A percentile compares a stretch with the other conserved stretches of the same genome.
phyloP scores from a whole-genome alignment of 176 grass and related monocot genomes.

The Rhynchospora breviuscula region DNA sequence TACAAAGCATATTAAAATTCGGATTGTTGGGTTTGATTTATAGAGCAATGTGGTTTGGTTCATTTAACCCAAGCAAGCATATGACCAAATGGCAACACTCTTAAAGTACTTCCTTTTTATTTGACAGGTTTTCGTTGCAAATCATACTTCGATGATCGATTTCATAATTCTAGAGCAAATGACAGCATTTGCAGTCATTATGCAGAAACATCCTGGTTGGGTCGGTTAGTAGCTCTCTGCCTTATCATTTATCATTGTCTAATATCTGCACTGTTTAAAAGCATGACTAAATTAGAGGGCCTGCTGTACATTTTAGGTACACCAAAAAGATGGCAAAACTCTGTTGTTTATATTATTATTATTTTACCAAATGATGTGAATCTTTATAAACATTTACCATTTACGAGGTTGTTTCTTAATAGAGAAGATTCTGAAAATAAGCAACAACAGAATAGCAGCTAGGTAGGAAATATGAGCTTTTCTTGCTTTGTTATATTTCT shows the following conservation, averaged over 20 bases:
- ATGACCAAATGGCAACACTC: neutral
- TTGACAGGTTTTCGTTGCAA: slow-evolving; percentile 91
- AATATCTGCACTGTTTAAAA: neutral
- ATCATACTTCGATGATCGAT: slow-evolving; percentile 99
- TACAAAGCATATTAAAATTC: neutral
- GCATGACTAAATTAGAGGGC: neutral
- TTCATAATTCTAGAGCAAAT: slow-evolving; percentile 99
- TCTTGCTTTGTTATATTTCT: neutral
- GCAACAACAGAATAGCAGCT: neutral
- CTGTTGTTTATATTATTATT: neutral
- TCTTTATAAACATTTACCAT: neutral
- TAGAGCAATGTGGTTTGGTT: neutral
- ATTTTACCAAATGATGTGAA: no score
- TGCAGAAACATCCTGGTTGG: slow-evolving; percentile 99
- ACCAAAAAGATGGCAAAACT: neutral
- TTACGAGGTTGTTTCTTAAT: neutral
- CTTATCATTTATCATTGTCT: neutral
- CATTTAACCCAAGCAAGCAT: neutral
- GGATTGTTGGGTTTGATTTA: slow-evolving; percentile 1
- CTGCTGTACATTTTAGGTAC: neutral
- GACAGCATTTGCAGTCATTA: slow-evolving; percentile 99
- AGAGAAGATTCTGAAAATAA: neutral
- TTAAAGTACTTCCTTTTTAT: slow-evolving; percentile 4
- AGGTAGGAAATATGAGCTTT: neutral
- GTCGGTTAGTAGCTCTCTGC: slow-evolving; percentile 54